Evolutionary conservation across 1,284 basidiomycete species (phyloP).

Genomic region (Chondrostereum purpureum): DNA sequence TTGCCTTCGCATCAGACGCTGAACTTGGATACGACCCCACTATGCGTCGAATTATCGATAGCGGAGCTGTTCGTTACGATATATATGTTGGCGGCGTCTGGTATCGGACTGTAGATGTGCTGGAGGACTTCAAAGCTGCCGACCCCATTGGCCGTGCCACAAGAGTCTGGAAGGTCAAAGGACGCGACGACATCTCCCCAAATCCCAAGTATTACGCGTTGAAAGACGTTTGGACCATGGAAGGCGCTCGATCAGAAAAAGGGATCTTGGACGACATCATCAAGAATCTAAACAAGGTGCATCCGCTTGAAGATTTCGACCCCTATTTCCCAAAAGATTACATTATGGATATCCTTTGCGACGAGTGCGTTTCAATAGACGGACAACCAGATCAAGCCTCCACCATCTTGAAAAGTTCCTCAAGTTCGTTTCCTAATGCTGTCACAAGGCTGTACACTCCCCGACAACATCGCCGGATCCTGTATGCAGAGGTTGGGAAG

Average conservation of each 20-base stretch:
- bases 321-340: too few species aligned
- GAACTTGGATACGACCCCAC: conserved; percentile 11
- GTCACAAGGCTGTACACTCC: too few species aligned
- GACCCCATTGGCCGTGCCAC: neutral
- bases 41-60: conserved; percentile 3
- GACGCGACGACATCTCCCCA: too few species aligned
- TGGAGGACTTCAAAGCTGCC: conserved; percentile 9
- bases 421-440: too few species aligned
- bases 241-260: neutral
- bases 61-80: conserved; percentile 3
- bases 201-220: too few species aligned
- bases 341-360: too few species aligned
- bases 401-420: too few species aligned
- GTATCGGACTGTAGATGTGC: conserved; percentile 4
- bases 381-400: too few species aligned
- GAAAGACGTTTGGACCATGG: neutral
- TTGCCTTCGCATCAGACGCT: conserved; percentile 5
- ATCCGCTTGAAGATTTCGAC: too few species aligned
- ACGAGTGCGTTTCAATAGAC: too few species aligned
- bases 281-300: neutral
- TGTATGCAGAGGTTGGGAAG: too few species aligned
- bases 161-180: neutral
- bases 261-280: neutral
- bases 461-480: too few species aligned
- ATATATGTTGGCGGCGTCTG: conserved; percentile 4